Evolutionary conservation across 768 basidiomycete genomes (phyloP).

Genomic region (Podaxis sp.): DNA sequence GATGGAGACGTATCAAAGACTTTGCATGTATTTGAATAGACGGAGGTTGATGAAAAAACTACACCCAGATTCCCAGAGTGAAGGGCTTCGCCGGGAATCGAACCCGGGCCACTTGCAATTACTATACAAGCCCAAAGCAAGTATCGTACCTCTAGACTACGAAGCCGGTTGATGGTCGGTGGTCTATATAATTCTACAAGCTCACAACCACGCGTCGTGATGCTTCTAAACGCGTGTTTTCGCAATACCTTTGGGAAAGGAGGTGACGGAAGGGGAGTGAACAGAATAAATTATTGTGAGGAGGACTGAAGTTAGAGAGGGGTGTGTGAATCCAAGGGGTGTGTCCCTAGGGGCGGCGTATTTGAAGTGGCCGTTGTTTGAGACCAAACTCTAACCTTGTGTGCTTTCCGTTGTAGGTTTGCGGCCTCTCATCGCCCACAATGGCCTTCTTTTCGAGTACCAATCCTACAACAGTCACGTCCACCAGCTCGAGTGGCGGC

Average conservation of each 20-base stretch:
- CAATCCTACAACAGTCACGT: constrained; percentile 27
- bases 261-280: neutral
- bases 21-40: neutral
- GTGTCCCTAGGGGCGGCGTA: constrained; percentile 1
- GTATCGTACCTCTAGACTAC: constrained; percentile 47
- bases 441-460: constrained; percentile 44
- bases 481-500: constrained; percentile 37
- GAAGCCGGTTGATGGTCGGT: constrained; percentile 17
- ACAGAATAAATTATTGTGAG: neutral
- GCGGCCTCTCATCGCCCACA: constrained; percentile 19
- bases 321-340: constrained; percentile 5
- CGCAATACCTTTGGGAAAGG: neutral
- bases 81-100: constrained; percentile 47
- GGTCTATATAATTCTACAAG: neutral
- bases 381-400: constrained; percentile 9
- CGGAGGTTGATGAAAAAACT: neutral
- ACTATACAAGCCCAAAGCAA: constrained; percentile 41
- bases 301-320: neutral
- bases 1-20: neutral
- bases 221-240: neutral
- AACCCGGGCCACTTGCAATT: constrained; percentile 50
- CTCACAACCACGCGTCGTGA: neutral
- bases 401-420: constrained; percentile 13
- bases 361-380: constrained; percentile 7
- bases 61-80: neutral